phyloP scores from a whole-genome alignment of 805 yeast genomes.

The Kurtzmaniella fragi region DNA sequence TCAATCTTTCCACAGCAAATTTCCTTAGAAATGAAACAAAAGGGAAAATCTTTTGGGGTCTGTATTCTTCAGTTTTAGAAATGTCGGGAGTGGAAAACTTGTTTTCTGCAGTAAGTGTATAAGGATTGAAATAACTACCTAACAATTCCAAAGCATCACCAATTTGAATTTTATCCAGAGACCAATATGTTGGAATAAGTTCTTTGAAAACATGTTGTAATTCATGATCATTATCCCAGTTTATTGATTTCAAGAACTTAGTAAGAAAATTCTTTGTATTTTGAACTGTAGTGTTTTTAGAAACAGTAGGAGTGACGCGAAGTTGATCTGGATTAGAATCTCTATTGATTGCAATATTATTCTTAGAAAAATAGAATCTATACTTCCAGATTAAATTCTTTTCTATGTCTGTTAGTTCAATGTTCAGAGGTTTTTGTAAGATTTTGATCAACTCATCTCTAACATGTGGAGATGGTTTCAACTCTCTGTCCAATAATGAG shows the following conservation, averaged over 20 bases:
- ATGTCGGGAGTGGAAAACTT: constrained; percentile 1
- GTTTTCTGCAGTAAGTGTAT: constrained; percentile 16
- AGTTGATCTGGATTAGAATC: constrained; percentile 7
- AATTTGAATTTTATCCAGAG: constrained; percentile 65
- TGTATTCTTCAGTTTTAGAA: constrained; percentile 10
- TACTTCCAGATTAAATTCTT: constrained; percentile 88
- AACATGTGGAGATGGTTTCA: constrained; percentile 81
- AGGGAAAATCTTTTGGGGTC: constrained; percentile 25
- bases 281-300: constrained; percentile 35
- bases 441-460: constrained; percentile 70
- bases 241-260: constrained; percentile 80
- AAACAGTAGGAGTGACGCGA: constrained; percentile 2
- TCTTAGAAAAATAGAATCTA: constrained; percentile 59
- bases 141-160: constrained; percentile 84
- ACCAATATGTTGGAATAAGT: constrained; percentile 56
- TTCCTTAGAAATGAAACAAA: constrained; percentile 62
- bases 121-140: constrained; percentile 67
- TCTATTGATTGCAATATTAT: constrained; percentile 49
- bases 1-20: constrained; percentile 82
- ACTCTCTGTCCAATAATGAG: constrained; percentile 71
- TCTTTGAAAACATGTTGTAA: constrained; percentile 69
- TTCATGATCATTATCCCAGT: constrained; percentile 84
- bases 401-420: constrained; percentile 74
- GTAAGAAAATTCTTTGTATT: constrained; percentile 51
- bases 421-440: constrained; percentile 75